These are phyloP conservation scores for Decorospora gaudefroyi DNA, from an alignment of 2,329 filamentous ascomycete genomes.

Conservation along the genomic window DNA sequence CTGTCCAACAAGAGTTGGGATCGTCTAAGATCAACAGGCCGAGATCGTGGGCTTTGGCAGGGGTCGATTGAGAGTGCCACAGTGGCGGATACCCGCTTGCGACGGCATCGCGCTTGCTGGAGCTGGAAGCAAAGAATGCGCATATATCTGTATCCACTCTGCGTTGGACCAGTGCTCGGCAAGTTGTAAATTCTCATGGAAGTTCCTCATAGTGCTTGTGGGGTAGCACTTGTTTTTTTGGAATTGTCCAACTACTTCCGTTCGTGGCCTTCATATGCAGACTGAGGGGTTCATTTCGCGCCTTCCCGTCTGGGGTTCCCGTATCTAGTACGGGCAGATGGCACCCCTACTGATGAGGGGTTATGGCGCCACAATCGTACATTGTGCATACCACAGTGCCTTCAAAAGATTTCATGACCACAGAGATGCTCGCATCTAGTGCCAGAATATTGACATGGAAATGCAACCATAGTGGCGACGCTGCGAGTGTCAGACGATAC, in stretches of 20 bases:
- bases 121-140: constrained; percentile 8
- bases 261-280: constrained; percentile 15
- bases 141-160: constrained; percentile 1
- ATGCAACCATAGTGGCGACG: too few species aligned
- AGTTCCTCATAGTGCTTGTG: constrained; percentile 11
- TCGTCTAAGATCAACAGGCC: constrained; percentile 23
- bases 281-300: constrained; percentile 21
- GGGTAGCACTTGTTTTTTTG: constrained; percentile 7
- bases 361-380: constrained; percentile 14
- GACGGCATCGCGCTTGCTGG: constrained; percentile 5
- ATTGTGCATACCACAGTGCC: too few species aligned
- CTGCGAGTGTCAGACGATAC: background rate
- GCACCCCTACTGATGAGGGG: constrained; percentile 12
- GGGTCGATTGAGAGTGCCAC: constrained; percentile 4
- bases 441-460: too few species aligned
- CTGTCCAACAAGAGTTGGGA: constrained; percentile 13
- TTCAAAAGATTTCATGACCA: too few species aligned
- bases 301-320: constrained; percentile 23
- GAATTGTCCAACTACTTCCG: constrained; percentile 5
- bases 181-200: too few species aligned
- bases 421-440: too few species aligned
- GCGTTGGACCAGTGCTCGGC: too few species aligned
- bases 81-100: constrained; percentile 3
- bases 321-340: constrained; percentile 9
- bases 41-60: constrained; percentile 19